Conservation (phyloP, 2,329 filamentous ascomycete genomes). For the Verticillium tricorpus region DNA sequence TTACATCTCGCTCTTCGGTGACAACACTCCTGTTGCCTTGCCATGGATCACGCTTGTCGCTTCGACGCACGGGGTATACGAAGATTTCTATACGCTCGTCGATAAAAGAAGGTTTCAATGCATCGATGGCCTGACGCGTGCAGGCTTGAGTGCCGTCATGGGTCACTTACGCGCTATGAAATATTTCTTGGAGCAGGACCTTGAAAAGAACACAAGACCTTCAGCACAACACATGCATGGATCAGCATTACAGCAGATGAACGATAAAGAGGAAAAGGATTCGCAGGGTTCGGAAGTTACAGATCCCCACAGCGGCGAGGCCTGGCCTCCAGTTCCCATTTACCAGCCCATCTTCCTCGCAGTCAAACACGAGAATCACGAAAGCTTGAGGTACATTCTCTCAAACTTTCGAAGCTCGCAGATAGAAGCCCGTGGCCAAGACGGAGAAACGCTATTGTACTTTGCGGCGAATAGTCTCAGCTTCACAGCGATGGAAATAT, state of each 20-base stretch:
- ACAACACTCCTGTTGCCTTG: neutral
- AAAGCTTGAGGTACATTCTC: neutral
- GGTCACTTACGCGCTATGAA: neutral
- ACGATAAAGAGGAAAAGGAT: neutral
- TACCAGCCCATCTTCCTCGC: neutral
- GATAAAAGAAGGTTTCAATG: neutral
- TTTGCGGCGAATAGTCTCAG: neutral
- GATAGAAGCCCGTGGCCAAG: neutral
- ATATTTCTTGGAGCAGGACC: neutral
- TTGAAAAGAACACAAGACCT: neutral
- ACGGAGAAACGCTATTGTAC: neutral
- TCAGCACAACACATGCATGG: neutral
- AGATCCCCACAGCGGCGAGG: too few relatives aligned
- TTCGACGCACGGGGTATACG: neutral
- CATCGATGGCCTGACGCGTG: neutral
- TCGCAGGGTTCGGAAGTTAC: too few relatives aligned
- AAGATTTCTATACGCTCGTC: neutral
- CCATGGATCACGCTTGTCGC: neutral
- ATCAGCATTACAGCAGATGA: neutral
- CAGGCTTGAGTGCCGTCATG: neutral
- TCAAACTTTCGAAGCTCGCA: neutral
- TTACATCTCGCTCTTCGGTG: neutral
- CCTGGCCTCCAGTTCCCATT: neutral
- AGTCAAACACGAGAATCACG: too few relatives aligned
- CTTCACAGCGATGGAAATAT: neutral